phyloP scores from a whole-genome alignment of 1,284 basidiomycete genomes.

The Papiliotrema laurentii region DNA sequence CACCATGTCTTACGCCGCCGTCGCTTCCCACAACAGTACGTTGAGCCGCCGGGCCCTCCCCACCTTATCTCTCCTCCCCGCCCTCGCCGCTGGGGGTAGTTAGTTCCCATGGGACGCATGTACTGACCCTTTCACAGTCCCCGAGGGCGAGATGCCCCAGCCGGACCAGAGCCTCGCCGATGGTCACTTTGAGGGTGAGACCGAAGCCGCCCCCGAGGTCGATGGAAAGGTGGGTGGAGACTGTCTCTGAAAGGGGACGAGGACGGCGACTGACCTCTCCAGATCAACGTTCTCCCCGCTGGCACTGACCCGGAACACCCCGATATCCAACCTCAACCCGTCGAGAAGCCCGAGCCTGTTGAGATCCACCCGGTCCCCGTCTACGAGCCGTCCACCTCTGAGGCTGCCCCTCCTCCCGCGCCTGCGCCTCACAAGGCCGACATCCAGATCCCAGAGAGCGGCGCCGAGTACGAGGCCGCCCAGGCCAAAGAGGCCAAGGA shows the following conservation, averaged over 20 bases:
- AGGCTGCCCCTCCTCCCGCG: conserved; percentile 22
- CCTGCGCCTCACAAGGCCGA: conserved; percentile 17
- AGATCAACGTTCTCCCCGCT: conserved; percentile 38
- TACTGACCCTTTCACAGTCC: conserved; percentile 21
- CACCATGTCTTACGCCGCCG: conserved; percentile 41
- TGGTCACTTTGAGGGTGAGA: conserved; percentile 39
- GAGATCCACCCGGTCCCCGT: conserved; percentile 19
- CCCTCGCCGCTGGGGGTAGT: too few relatives aligned
- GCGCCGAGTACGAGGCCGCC: conserved; percentile 47
- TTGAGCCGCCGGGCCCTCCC: background rate
- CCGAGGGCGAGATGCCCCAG: conserved; percentile 41
- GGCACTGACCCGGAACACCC: conserved; percentile 35
- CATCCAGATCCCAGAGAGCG: conserved; percentile 24
- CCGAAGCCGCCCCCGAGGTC: conserved; percentile 18
- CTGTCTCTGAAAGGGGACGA: background rate
- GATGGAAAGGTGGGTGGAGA: conserved; percentile 27
- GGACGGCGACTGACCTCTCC: background rate
- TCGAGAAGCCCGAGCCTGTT: conserved; percentile 18
- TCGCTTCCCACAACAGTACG: conserved; percentile 42
- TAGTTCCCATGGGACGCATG: too few relatives aligned
- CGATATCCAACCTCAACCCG: conserved; percentile 12
- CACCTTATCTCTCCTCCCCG: too few relatives aligned
- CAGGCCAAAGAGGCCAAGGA: conserved; percentile 56
- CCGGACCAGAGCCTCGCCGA: conserved; percentile 43
- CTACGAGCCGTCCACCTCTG: conserved; percentile 27